Evolutionary conservation across 2,329 filamentous ascomycete species (phyloP).

Genomic region (Ambrosiella beaveri): DNA sequence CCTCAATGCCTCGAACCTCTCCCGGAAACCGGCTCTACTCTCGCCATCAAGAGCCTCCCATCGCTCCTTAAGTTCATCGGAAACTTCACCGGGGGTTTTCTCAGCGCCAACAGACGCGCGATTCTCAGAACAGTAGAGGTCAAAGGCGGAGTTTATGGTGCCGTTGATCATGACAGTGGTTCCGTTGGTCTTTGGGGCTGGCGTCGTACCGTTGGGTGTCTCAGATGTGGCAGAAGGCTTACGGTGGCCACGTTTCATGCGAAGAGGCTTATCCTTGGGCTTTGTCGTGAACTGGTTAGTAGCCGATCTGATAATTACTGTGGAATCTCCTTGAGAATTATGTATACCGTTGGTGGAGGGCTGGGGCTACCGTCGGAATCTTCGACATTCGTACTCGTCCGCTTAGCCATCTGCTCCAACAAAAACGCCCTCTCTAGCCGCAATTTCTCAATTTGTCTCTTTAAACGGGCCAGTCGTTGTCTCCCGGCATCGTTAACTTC

Average conservation of each 20-base stretch:
- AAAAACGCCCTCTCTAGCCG: conserved; percentile 68
- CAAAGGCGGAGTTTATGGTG: conserved; percentile 25
- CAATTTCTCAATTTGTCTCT: conserved; percentile 79
- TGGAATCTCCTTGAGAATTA: neutral
- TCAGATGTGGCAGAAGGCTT: conserved; percentile 37
- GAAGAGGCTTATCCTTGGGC: conserved; percentile 63
- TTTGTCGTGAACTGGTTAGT: conserved; percentile 20
- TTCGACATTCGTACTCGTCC: conserved; percentile 57
- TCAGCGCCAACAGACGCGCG: conserved; percentile 29
- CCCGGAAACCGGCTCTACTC: conserved; percentile 32
- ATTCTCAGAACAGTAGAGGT: conserved; percentile 35
- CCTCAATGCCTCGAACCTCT: conserved; percentile 23
- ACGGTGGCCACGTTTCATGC: conserved; percentile 55
- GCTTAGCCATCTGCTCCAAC: conserved; percentile 53
- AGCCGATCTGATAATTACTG: neutral
- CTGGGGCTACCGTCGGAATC: conserved; percentile 66
- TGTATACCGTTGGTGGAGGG: conserved; percentile 57
- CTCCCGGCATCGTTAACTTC: conserved; percentile 74
- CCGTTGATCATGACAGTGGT: conserved; percentile 21
- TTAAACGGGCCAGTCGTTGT: conserved; percentile 59
- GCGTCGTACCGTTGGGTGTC: conserved; percentile 17
- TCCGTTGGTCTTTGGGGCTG: conserved; percentile 24
- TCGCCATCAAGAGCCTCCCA: conserved; percentile 37
- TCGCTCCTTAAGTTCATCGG: conserved; percentile 36
- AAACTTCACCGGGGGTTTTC: conserved; percentile 25